Conservation (phyloP, 345 rosid genomes). For the Dimocarpus longan region DNA sequence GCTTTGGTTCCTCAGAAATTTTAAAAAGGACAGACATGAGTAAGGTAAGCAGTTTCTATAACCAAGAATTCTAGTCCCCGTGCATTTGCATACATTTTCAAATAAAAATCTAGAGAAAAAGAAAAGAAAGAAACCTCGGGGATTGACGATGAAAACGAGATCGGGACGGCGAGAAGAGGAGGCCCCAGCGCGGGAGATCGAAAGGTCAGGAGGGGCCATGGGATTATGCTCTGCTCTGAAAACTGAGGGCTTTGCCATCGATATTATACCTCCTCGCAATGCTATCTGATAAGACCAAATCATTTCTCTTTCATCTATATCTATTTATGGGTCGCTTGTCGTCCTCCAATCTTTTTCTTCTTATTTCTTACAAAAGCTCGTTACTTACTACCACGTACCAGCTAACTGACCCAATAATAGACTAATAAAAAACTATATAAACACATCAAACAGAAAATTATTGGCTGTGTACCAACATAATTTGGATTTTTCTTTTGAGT, state of each 20-base stretch:
- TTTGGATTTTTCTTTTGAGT: not conserved
- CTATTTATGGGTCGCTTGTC: not conserved
- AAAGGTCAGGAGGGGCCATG: conserved; percentile 39
- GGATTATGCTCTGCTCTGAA: conserved; percentile 36
- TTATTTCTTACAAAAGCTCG: not conserved
- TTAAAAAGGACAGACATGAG: not conserved
- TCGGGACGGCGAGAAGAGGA: conserved; percentile 73
- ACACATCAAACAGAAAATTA: no score
- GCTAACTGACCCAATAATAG: no score
- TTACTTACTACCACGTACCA: not conserved
- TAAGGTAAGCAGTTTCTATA: not conserved
- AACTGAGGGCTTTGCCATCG: conserved; percentile 38
- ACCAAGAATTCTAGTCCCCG: not conserved
- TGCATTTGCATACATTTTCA: not conserved
- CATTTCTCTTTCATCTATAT: conserved; percentile 26
- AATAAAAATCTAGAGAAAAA: not conserved
- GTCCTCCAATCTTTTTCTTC: not conserved
- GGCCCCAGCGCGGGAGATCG: conserved; percentile 32
- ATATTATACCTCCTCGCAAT: conserved; percentile 14
- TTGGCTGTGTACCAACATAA: not conserved
- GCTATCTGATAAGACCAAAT: conserved; percentile 32
- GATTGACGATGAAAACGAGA: conserved; percentile 91
- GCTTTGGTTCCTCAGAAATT: not conserved
- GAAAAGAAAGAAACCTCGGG: conserved; percentile 52
- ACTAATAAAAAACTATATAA: no score